Evolutionary conservation across 2,329 filamentous ascomycete species (phyloP), one percentile per base, ranked within the genome.

Genomic region (Pestalotiopsis sp.): DNA sequence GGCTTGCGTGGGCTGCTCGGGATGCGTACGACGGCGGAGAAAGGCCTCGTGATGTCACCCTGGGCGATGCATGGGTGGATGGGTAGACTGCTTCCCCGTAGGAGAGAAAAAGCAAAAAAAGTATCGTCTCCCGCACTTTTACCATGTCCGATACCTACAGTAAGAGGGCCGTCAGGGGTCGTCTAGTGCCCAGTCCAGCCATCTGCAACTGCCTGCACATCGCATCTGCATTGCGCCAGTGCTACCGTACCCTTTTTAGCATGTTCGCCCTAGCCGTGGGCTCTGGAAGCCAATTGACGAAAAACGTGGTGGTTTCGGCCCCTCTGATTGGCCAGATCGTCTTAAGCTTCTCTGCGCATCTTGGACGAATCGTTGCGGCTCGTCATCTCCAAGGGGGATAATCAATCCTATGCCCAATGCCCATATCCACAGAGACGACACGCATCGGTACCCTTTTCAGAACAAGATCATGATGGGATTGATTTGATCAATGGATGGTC

Each of bases 241-340:
- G 23, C 57, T 36, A 36, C 57, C 23, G 14, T 52, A 52, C 5
- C 45, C 45, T 36, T 36, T 36, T 59, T 59, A 59, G 23, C 57
- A 13, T 27, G 20, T 20, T 59, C 27, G 23, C 27, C 27, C 57
- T 36, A 27, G 23, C 57, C 57, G 23, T 59, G 57, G 45, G 45
- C 45, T 52, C 59, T 41, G n/a, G 36, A 25, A 65, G 58, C 45
- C 68, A 65, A 69, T 60, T 67, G 60, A 39, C 60, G 14, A 55
- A 38, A 36, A 65, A 69, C 68, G 68, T 69, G 68, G 41, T 55
- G 52, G 11, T 65, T 39, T 59, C 2, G 20, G 4, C 1, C 52
- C 7, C 3, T 62, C 20, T 52, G 31, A 69, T 69, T 69, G 68
- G 68, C n/a, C 38, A 3, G n/a, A 25, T n/a, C 27, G 1, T 66